Evolutionary conservation across 2,329 filamentous ascomycete species (phyloP), one percentile per base, ranked within the genome.

Genomic region (Sporothrix brunneoviolacea): DNA sequence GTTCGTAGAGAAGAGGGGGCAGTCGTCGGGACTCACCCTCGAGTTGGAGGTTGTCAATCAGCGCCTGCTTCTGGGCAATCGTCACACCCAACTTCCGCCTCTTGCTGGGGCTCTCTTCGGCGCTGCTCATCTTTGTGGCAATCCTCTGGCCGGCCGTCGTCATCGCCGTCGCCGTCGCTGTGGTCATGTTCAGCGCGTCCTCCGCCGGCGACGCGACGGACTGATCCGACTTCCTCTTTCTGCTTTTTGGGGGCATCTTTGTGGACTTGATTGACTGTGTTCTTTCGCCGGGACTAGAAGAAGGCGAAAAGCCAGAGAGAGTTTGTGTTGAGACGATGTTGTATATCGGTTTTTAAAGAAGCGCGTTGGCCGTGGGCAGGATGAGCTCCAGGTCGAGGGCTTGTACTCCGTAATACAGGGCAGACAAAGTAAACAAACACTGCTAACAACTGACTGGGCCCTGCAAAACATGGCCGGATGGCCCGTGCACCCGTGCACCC

Each of bases 1-100:
- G 6, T 38, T 40, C 8, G 15, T 27, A 10, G 18, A 2, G 24
- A 18, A 8, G 2, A 8, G 33, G 3, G 15, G 37, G 8, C 8
- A 27, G 16, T n/a, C 2, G 19, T 4, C 30, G 7, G 16, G 16
- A 66, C 83, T 55, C 76, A 95, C 90, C 81, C 68, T 96, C 90
- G 36, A 95, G 75, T 63, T 95, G 88, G 35, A 95, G 69, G 61
- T 96, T 95, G 61, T 95, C 88, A 52, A 95, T 84, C 46, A 95
- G 71, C 10, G 86, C 85, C 67, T 93, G 87, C 68, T 95, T 95
- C 65, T 95, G 88, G 36, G 75, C 74, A 50, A 79, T 65, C 3
- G 82, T 83, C 55, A 91, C 77, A 38, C 76, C 80, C 53, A 77
- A 69, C 61, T 70, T 75, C 57, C 69, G 75, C 68, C 79, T 85